Conservation (phyloP, 2,329 filamentous ascomycete species). For the Pseudocercospora fuligena region DNA sequence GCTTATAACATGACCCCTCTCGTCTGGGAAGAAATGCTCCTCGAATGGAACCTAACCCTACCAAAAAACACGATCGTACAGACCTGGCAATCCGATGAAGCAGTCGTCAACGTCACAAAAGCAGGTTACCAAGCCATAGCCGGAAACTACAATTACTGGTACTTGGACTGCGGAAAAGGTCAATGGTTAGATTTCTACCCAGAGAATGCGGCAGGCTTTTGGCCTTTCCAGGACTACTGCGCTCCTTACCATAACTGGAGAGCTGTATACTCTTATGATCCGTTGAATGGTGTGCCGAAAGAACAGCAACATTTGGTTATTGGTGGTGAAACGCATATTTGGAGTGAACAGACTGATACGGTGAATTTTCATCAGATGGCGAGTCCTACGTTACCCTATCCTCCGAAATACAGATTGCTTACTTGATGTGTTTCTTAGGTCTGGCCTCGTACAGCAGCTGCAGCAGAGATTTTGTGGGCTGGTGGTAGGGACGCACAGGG, state of each 20-base stretch:
- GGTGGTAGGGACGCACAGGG: conserved; percentile 67
- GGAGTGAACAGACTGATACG: conserved; percentile 78
- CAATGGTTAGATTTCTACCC: conserved; percentile 76
- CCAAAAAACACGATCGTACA: conserved; percentile 76
- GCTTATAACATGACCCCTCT: conserved; percentile 69
- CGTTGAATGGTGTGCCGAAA: conserved; percentile 65
- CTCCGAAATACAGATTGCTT: too few species aligned
- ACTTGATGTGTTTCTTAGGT: conserved; percentile 42
- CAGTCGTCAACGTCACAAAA: conserved; percentile 64
- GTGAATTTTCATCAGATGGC: conserved; percentile 72
- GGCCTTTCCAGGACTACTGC: conserved; percentile 82
- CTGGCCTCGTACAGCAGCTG: conserved; percentile 77
- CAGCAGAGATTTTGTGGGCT: conserved; percentile 80
- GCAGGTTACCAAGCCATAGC: conserved; percentile 73
- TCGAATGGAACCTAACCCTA: conserved; percentile 77
- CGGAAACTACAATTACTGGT: conserved; percentile 77
- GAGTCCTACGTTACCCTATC: too few species aligned
- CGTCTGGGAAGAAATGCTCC: conserved; percentile 87
- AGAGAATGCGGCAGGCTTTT: conserved; percentile 57
- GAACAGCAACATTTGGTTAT: conserved; percentile 70
- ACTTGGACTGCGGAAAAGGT: conserved; percentile 79
- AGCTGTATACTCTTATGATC: conserved; percentile 80
- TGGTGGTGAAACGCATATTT: conserved; percentile 81
- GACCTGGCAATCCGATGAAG: conserved; percentile 71
- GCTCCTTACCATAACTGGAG: conserved; percentile 80